Conservation (phyloP, 192 early-diverging fungal genomes). For the Podila horticola region DNA sequence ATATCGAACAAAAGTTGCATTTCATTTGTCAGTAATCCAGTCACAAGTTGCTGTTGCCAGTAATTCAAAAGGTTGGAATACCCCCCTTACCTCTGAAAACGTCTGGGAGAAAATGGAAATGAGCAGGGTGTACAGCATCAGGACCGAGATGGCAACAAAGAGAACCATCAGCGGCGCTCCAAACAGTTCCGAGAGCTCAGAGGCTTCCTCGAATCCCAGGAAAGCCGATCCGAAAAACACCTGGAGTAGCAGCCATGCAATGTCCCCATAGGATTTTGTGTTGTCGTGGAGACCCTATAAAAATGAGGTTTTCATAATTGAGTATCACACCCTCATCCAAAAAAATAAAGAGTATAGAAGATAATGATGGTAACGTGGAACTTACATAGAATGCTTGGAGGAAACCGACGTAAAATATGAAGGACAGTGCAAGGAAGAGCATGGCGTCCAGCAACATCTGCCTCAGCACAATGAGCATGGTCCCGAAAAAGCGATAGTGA, state of each 20-base stretch:
- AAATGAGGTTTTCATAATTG: neutral
- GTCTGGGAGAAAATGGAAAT: conserved; percentile 57
- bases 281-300: conserved; percentile 41
- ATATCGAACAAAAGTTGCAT: neutral
- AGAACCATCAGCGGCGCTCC: conserved; percentile 54
- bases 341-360: neutral
- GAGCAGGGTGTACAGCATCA: conserved; percentile 52
- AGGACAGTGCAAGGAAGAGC: conserved; percentile 49
- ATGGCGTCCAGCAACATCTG: conserved; percentile 55
- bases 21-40: neutral
- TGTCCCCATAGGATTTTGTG: conserved; percentile 41
- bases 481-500: conserved; percentile 55
- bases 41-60: no score
- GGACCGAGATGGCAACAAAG: conserved; percentile 52
- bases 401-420: conserved; percentile 56
- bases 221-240: conserved; percentile 55
- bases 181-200: conserved; percentile 41
- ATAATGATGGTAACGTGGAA: neutral
- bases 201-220: conserved; percentile 52
- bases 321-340: neutral
- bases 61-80: no score
- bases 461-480: conserved; percentile 54
- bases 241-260: conserved; percentile 53
- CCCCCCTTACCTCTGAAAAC: conserved; percentile 25
- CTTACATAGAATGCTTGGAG: conserved; percentile 49